Base-by-base conservation (phyloP, 2,329 filamentous ascomycete species). In the Immersiporthe knoxdaviesiana region DNA sequence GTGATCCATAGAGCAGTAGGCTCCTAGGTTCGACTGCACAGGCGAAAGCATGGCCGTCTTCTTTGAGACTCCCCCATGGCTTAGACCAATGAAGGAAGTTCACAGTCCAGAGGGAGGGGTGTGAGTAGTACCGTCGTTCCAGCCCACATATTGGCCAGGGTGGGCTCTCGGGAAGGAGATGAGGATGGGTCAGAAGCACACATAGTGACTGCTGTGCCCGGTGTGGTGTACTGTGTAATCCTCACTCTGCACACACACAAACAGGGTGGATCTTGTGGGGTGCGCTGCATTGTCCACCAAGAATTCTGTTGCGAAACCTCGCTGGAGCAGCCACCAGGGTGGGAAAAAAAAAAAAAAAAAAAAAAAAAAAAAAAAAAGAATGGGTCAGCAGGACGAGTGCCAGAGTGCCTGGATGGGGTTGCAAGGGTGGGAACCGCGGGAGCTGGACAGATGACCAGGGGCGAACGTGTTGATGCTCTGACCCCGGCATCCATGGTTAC, bases 1-100 rank as follows among this genome's bases (percentile, higher is more conserved):
- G 81, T 76, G 77, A 77, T 80, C 78, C 75, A 77, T 78, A 77
- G 83, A 79, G 12, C 30, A 5, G 79, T 81, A 79, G 80, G 79
- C 10, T 77, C 79, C 77, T 79, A 79, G 76, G 77, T 80, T 76
- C 6, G 77, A 81, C 78, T 80, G 78, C 77, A 80, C 82, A 82
- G 81, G 81, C 81, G 80, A 83, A 81, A 80, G 82, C 83, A 84
- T 85, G 82, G 81, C 82, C 80, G 82, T 83, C 82, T 81, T 83
- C 82, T 81, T 77, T 78, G 81, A 77, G 74, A 76, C 77, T 78
- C 75, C 74, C n/a, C 76, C 77, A 74, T 68, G 71, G 69, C 58
- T 71, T 73, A 72, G 74, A 72, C 83, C 82, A 84, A 84, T 82
- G 52, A 76, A 76, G 75, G 75, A 74, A 69, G 56, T 60, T 52